Base-by-base conservation (phyloP, 1,139 yeast species). In the Nakaseomyces sp. region DNA sequence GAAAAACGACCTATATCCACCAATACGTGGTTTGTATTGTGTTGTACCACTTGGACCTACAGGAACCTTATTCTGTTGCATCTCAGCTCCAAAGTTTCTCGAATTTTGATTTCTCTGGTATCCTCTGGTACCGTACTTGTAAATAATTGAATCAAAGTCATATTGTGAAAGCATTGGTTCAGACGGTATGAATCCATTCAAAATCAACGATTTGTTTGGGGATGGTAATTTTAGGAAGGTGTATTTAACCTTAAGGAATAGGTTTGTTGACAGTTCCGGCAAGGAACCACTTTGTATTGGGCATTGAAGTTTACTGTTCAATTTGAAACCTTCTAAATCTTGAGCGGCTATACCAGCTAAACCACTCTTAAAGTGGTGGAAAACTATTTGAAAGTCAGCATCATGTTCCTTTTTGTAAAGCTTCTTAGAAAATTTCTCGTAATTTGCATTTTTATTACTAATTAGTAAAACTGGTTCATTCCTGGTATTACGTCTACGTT, bases 181-280 rank as follows among this genome's bases (percentile, higher is more conserved):
- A 47, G 79, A 80, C 2, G 87, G 73, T 47, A 80, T 77, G 54
- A 72, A 85, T 0, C 97, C 97, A 44, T 81, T 84, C 49, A 91
- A 65, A 20, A 91, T 68, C 85, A 91, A 84, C 2, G 95, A 82
- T 60, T 91, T 91, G 44, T 85, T 83, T 4, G 55, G 65, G 5
- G 61, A 60, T 45, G 74, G 72, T 15, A 68, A 62, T 3, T 77
- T 76, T 0, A 81, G 79, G 74, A 84, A 75, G 39, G 69, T 62
- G 58, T 82, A 91, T 42, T 69, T 68, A 2, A 79, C 68, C 44
- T 74, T 76, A 45, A 87, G 61, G 49, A 77, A 79, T 17, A 74
- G 68, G 42, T 68, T 67, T 24, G 77, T 77, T 16, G 77, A 71
- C 31, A 91, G 63, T 51, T 79, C 79, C 12, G 78, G 72, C 62